These are phyloP conservation scores for Alternaria sp. DNA, from an alignment of 2,329 filamentous ascomycete species.

Conservation along the genomic window DNA sequence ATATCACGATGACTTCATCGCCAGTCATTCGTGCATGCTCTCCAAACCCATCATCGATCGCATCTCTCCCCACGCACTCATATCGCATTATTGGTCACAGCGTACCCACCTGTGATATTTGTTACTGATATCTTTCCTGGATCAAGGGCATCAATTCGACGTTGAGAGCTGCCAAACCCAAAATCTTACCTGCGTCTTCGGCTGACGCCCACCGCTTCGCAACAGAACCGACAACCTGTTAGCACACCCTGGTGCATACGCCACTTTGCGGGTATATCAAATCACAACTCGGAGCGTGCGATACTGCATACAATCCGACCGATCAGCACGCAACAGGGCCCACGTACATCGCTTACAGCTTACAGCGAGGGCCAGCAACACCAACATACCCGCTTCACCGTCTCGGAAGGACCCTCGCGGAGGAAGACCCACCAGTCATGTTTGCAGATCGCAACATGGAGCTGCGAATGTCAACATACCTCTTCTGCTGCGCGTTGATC, in stretches of 20 bases:
- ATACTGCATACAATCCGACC: background rate
- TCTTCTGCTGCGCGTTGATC: conserved; percentile 40
- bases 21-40: background rate
- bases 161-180: background rate
- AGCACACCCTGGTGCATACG: conserved; percentile 4
- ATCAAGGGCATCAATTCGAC: conserved; percentile 3
- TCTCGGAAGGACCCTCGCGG: background rate
- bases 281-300: background rate
- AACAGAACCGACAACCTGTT: conserved; percentile 12
- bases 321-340: background rate
- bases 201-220: conserved; percentile 17
- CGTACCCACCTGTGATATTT: background rate
- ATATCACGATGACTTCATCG: conserved; percentile 13
- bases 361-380: background rate
- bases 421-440: conserved; percentile 12
- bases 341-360: conserved; percentile 7
- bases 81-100: background rate
- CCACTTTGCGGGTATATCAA: conserved; percentile 2
- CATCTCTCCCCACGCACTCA: background rate
- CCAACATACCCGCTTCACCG: background rate
- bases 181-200: conserved; percentile 13
- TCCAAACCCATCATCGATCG: background rate
- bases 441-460: conserved; percentile 16
- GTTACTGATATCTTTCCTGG: background rate
- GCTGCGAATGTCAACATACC: conserved; percentile 31